Evolutionary conservation across 805 yeast species (phyloP).

Genomic region (Phaffomyces antillensis): DNA sequence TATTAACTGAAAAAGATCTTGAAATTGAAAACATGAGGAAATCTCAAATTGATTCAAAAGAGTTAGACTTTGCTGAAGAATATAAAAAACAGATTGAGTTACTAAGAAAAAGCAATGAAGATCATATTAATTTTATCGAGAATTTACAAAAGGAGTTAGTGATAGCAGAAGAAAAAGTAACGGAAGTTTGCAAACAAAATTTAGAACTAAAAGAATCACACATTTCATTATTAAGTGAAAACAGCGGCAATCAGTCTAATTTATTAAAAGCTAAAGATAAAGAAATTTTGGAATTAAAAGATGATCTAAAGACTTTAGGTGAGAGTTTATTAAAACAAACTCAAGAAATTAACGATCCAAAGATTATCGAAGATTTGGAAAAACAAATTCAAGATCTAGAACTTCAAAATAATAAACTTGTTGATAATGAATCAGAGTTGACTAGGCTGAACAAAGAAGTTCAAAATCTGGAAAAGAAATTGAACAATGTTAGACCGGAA

Average conservation of each 20-base stretch:
- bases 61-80: slow-evolving; percentile 4
- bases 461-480: slow-evolving; percentile 5
- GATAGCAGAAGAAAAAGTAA: slow-evolving; percentile 8
- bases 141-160: not conserved
- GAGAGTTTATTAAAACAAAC: not conserved
- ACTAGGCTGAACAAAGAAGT: not conserved
- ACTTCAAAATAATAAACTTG: not conserved
- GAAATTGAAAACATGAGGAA: slow-evolving; percentile 12
- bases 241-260: not conserved
- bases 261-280: not conserved
- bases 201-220: slow-evolving; percentile 24
- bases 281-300: slow-evolving; percentile 1
- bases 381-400: slow-evolving; percentile 5
- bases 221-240: not conserved
- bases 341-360: not conserved
- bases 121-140: no score
- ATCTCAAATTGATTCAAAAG: not conserved
- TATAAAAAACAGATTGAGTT: slow-evolving; percentile 15
- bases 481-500: slow-evolving; percentile 5
- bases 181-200: slow-evolving; percentile 17
- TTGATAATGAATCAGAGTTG: not conserved
- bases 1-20: slow-evolving; percentile 20
- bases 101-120: no score
- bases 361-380: slow-evolving; percentile 1
- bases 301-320: not conserved